phyloP scores from a whole-genome alignment of 2,329 filamentous ascomycete genomes.

The Chaetoscypha palmicola region DNA sequence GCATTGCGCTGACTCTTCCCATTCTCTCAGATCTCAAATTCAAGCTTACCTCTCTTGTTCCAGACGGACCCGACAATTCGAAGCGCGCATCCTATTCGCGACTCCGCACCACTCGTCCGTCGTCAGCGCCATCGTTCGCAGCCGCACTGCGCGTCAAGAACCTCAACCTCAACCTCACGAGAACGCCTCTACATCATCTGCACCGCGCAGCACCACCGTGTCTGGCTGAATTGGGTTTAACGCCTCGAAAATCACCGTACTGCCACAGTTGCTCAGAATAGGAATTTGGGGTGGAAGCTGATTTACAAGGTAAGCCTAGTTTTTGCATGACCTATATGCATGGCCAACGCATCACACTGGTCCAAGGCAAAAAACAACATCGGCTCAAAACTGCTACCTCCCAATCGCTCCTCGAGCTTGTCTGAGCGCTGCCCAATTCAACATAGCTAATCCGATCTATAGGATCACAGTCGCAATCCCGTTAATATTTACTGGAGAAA shows the following conservation, averaged over 20 bases:
- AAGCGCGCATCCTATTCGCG: constrained; percentile 10
- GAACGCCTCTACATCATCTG: constrained; percentile 15
- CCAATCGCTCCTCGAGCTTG: constrained; percentile 24
- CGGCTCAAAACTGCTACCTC: constrained; percentile 22
- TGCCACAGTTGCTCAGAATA: constrained; percentile 24
- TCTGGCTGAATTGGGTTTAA: constrained; percentile 13
- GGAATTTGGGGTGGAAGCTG: constrained; percentile 25
- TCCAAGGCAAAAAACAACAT: constrained; percentile 26
- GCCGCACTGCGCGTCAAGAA: constrained; percentile 21
- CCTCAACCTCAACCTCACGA: constrained; percentile 9
- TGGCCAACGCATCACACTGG: constrained; percentile 31
- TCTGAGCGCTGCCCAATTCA: constrained; percentile 21
- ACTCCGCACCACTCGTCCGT: constrained; percentile 1
- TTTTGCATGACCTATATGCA: constrained; percentile 28
- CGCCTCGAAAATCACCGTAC: constrained; percentile 13
- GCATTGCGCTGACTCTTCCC: neutral
- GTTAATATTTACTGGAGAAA: constrained; percentile 23
- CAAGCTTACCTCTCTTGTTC: neutral
- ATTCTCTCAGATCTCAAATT: neutral
- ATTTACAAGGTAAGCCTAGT: constrained; percentile 32
- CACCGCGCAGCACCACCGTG: constrained; percentile 14
- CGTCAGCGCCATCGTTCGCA: constrained; percentile 8
- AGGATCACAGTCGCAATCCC: constrained; percentile 24
- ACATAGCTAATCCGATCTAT: constrained; percentile 29
- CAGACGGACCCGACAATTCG: neutral